Base-by-base conservation (phyloP, 257 asterid species). In the Paulownia fortunei region DNA sequence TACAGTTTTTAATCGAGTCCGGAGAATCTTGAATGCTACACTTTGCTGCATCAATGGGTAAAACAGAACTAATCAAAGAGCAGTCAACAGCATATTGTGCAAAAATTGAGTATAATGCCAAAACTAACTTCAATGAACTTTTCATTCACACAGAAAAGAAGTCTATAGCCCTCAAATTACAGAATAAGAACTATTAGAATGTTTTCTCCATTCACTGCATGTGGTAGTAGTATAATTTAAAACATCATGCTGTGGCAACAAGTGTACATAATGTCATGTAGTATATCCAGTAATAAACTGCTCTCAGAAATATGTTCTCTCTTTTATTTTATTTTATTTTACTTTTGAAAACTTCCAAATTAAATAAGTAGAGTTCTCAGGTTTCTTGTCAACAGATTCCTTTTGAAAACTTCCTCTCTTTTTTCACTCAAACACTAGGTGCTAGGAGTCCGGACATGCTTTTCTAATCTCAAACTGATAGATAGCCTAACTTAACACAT, bases 1-100 rank as follows among this genome's bases (percentile, higher is more conserved):
- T 8, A 96, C 97, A 19, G 99, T 92, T 84, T 92, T 92, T 78
- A 96, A 80, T 39, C 98, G 89, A 65, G 98, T 96, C 76, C 93
- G 86, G 34, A 96, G 95, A 80, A 94, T 86, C 90, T 92, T 96
- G 89, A 96, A 96, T 72, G 99, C 98, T 78, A 90, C 83, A 82
- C 98, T 90, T 96, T 93, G 99, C 99, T 96, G 95, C 87, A 96
- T 52, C 74, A 76, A 74, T 24, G 65, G 34, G 64, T 32, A 68
- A 73, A 72, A 13, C 19, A 12, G 68, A 62, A 82, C 21, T 19
- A 52, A 76, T 78, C 64, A 80, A 54, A 34, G 34, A 24, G 63
- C 46, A 24, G 58, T 10, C 69, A 47, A 64, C 18, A 3, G 30
- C 30, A 49, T 34, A 4, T n/a, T 6, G 75, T 52, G 12, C 12